These are phyloP conservation scores for Cladosporium cucumerinum DNA, from an alignment of 2,329 filamentous ascomycete species.

Conservation along the genomic window DNA sequence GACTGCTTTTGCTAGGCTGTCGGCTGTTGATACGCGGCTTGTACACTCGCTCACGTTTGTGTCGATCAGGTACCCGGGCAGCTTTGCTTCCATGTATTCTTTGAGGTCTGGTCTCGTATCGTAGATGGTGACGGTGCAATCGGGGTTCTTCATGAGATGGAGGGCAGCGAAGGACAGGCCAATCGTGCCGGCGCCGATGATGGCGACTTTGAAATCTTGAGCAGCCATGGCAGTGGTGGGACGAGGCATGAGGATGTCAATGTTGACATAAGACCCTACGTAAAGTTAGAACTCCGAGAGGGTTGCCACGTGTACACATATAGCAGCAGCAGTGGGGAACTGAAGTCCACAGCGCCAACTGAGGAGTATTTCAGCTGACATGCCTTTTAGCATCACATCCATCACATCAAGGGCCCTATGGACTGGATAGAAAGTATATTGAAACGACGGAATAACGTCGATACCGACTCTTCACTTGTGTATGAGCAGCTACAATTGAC, in stretches of 20 bases:
- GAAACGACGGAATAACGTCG: background rate
- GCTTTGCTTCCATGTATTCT: constrained; percentile 41
- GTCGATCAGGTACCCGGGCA: constrained; percentile 44
- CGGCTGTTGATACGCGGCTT: constrained; percentile 37
- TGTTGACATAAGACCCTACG: background rate
- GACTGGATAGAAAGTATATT: background rate
- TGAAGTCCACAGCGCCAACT: background rate
- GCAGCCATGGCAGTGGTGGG: background rate
- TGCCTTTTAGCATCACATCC: background rate
- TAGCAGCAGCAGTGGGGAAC: background rate
- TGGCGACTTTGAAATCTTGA: constrained; percentile 29
- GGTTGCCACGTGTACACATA: background rate
- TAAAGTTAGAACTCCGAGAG: background rate
- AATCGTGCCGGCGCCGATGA: constrained; percentile 50
- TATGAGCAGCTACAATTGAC: background rate
- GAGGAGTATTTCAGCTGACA: background rate
- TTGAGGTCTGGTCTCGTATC: constrained; percentile 50
- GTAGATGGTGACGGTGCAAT: constrained; percentile 46
- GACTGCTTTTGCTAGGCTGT: constrained; percentile 43
- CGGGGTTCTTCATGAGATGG: constrained; percentile 46
- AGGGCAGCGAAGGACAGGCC: constrained; percentile 56
- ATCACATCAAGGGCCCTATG: background rate
- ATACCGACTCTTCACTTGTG: background rate
- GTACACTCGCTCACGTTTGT: constrained; percentile 29
- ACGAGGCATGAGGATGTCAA: background rate